These are phyloP conservation scores for Fusarium napiforme DNA, from an alignment of 2,329 filamentous ascomycete genomes.

Conservation along the genomic window DNA sequence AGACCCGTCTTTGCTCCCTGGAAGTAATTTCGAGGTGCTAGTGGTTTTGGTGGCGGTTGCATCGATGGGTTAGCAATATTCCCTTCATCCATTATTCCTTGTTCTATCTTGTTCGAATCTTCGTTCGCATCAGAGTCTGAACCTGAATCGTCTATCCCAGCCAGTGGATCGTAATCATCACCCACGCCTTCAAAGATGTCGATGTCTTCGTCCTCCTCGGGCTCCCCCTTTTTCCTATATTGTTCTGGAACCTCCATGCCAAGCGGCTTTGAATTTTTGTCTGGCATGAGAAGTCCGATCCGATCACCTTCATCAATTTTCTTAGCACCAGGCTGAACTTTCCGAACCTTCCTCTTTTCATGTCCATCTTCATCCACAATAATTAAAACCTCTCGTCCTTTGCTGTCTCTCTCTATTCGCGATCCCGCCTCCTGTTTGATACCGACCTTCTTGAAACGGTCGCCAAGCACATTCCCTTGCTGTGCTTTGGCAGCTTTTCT, in stretches of 20 bases:
- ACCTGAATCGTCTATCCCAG: conserved; percentile 63
- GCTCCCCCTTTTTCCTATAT: conserved; percentile 59
- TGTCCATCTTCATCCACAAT: conserved; percentile 74
- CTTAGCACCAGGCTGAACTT: conserved; percentile 55
- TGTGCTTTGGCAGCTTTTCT: conserved; percentile 68
- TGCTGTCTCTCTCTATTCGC: conserved; percentile 69
- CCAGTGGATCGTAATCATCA: conserved; percentile 75
- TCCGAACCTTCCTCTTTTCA: conserved; percentile 73
- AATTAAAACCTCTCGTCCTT: conserved; percentile 71
- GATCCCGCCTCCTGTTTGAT: conserved; percentile 63
- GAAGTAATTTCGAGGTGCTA: conserved; percentile 69
- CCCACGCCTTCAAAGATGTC: conserved; percentile 75
- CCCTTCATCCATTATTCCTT: conserved; percentile 36
- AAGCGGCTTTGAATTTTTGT: conserved; percentile 66
- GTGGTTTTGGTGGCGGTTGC: conserved; percentile 59
- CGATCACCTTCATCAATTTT: conserved; percentile 51
- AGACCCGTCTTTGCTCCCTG: conserved; percentile 66
- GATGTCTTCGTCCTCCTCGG: conserved; percentile 65
- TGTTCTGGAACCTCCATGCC: conserved; percentile 75
- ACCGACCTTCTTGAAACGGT: conserved; percentile 74
- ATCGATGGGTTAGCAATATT: conserved; percentile 48
- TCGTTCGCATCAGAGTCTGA: conserved; percentile 58
- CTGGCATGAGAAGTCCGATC: conserved; percentile 61
- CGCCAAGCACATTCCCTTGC: conserved; percentile 63
- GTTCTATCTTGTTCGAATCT: conserved; percentile 41